Evolutionary conservation across 768 basidiomycete species (phyloP), one percentile per base, ranked within the genome.

Genomic region (Chalciporus chontae): DNA sequence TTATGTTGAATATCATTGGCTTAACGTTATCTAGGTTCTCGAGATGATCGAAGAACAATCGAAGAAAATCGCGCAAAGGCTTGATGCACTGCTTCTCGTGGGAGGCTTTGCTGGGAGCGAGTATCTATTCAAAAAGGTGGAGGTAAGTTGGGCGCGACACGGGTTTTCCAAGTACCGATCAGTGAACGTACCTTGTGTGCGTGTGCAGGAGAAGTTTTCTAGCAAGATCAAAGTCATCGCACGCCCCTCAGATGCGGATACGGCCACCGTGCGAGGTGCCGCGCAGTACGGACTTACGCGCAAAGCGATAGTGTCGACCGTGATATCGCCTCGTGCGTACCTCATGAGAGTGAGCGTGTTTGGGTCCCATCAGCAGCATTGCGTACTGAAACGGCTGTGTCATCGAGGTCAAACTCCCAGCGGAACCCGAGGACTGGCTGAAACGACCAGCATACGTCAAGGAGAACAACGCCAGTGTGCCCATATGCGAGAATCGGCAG

Each of bases 81-180:
- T 93, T 63, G 83, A 93, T 74, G 91, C 90, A 8, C 71, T 94
- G 45, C 79, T 94, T 57, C 81, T 94, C 60, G 90, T 94, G 64
- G 91, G 91, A 69, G 91, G 91, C 47, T 94, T 94, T 67, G 85
- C 85, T 43, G 88, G 85, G 7, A 87, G 87, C 66, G 85, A 90
- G 64, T 93, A 94, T 68, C 73, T 93, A 55, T 90, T 87, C 70
- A 76, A 80, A 61, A 79, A 81, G 53, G 85, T 93, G 36, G 78
- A 90, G 76, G 88, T 84, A 45, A 52, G 79, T 72, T 38, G 36
- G 45, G 47, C 31, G 31, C 21, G 9, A 29, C 21, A 21, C 31
- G 31, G 10, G 27, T 7, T 52, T 34, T 24, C 23, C 43, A n/a
- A n/a, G n/a, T 37, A 43, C 21, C 44, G 48, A 52, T 47, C 50